Base-by-base conservation (phyloP, 257 asterid species). In the Thymus quinquecostatus region DNA sequence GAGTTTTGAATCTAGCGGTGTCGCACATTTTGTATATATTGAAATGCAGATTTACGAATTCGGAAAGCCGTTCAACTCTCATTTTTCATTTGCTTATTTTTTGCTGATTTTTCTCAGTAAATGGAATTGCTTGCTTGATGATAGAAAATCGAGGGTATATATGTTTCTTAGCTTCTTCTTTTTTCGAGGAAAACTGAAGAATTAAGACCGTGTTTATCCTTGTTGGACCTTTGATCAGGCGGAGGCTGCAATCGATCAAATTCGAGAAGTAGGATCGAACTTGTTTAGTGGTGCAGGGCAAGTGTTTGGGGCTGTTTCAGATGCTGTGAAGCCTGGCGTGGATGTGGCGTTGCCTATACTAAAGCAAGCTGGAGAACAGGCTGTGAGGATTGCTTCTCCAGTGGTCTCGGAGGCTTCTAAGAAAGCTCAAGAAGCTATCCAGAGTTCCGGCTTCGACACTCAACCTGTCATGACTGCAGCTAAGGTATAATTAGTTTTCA, bases 401-500 rank as follows among this genome's bases (percentile, higher is more conserved):
- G 77, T 83, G 28, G 81, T 89, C 60, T 89, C 99, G 1, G 97
- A 88, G 82, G 93, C 90, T 69, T 79, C 99, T 27, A 91, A 86
- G 81, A 88, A 88, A 78, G 98, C 99, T 32, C 96, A 88, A 86
- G 99, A 94, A 78, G 95, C 93, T 40, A 82, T 94, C 38, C 85
- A 94, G 84, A 81, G 90, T 75, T 76, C 97, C 8, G 99, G 99
- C 62, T 56, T 91, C n/a, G 97, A 91, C 68, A 84, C 96, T 27
- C 66, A 86, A 77, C 97, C 97, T 0, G 88, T 89, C 40, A 45
- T 85, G 27, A 79, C 89, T 73, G 98, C 90, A 65, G 97, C 96
- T 54, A 86, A 88, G 97, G 99, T 71, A 60, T 56, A 29, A 3
- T 8, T 27, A 49, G 12, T 21, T 63, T 48, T 47, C 21, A 64